These are phyloP conservation scores for Paramecium caudatum DNA, from an alignment of 73 alveolate genomes.

Conservation along the genomic window DNA sequence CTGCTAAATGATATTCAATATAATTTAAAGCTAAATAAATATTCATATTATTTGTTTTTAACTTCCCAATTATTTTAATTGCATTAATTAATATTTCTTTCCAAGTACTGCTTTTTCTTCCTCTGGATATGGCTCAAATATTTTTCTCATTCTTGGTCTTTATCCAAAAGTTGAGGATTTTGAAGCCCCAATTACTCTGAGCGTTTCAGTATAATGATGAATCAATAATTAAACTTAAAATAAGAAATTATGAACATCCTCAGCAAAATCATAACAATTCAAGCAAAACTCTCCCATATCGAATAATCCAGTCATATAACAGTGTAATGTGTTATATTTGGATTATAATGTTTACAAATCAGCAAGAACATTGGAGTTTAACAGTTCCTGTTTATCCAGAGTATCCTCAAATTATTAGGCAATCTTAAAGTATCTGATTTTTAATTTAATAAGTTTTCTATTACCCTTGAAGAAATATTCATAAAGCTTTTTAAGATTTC, in stretches of 20 bases:
- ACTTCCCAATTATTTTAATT: conserved; percentile 16
- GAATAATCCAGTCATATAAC: conserved; percentile 22
- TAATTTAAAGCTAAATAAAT: too few species aligned
- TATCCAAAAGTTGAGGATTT: background rate
- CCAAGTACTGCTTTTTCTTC: conserved; percentile 26
- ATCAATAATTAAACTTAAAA: conserved; percentile 11
- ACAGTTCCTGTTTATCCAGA: conserved; percentile 16
- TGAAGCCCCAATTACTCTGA: conserved; percentile 42
- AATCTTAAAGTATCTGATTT: conserved; percentile 14
- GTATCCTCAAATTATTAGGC: conserved; percentile 58
- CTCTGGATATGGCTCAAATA: conserved; percentile 64
- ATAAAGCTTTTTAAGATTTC: background rate
- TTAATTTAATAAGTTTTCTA: conserved; percentile 39
- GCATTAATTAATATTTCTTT: conserved; percentile 21
- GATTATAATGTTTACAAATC: conserved; percentile 29
- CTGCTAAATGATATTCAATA: too few species aligned
- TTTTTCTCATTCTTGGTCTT: conserved; percentile 46
- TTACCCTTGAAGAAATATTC: conserved; percentile 55
- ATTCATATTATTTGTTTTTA: conserved; percentile 23
- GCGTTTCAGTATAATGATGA: conserved; percentile 33
- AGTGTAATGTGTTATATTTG: conserved; percentile 2
- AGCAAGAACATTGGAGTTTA: background rate
- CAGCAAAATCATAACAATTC: conserved; percentile 45
- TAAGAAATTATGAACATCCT: conserved; percentile 3
- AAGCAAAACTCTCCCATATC: conserved; percentile 51